phyloP scores from a whole-genome alignment of 352 stramenopile species.

The Aphanomyces astaci region DNA sequence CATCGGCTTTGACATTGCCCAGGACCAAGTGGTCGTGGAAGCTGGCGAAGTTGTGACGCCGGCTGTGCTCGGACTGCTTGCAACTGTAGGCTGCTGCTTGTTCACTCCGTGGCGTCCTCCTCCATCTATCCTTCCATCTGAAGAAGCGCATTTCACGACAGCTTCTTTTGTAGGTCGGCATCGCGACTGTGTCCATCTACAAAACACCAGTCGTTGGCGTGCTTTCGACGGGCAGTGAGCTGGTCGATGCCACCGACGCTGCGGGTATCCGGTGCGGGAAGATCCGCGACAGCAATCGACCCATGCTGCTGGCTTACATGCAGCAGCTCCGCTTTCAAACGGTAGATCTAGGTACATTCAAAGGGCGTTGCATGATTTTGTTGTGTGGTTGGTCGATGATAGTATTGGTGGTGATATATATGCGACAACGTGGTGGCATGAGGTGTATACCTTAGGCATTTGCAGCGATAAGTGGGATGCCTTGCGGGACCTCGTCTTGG shows the following conservation, averaged over 20 bases:
- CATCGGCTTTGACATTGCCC: conserved; percentile 88
- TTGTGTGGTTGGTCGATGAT: not conserved
- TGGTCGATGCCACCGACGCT: conserved; percentile 58
- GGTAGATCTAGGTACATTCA: conserved; percentile 36
- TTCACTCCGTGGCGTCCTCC: not conserved
- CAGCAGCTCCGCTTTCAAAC: conserved; percentile 38
- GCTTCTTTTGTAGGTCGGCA: conserved; percentile 43
- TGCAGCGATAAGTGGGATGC: conserved; percentile 56
- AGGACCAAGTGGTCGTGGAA: conserved; percentile 66
- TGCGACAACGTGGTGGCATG: too few relatives aligned
- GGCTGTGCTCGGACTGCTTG: conserved; percentile 87
- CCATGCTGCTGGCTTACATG: conserved; percentile 82
- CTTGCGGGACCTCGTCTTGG: conserved; percentile 40
- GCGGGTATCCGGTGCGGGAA: conserved; percentile 38
- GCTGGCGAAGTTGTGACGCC: conserved; percentile 67
- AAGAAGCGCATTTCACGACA: too few relatives aligned
- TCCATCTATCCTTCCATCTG: conserved; percentile 6
- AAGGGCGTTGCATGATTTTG: not conserved
- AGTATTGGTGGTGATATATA: too few relatives aligned
- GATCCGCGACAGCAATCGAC: conserved; percentile 94
- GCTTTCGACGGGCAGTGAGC: conserved; percentile 93
- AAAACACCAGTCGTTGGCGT: conserved; percentile 80
- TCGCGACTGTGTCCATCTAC: conserved; percentile 63
- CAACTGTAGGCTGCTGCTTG: conserved; percentile 53
- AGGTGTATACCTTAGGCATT: conserved; percentile 55